phyloP scores from a whole-genome alignment of 805 yeast genomes.

The Metschnikowia noctiluminum region DNA sequence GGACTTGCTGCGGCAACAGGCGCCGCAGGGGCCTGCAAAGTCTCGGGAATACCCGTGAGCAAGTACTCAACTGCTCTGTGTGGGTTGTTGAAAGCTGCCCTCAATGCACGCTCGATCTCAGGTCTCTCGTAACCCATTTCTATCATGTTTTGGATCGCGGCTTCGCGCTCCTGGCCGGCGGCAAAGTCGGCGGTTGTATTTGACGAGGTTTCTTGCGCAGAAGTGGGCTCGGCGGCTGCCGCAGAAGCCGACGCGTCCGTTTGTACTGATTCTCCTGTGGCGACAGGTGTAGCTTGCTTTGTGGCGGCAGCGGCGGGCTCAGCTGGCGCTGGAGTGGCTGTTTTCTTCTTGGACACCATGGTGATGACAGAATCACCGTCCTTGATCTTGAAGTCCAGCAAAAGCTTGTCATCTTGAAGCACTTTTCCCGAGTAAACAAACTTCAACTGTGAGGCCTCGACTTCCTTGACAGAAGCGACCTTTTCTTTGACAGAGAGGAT shows the following conservation, averaged over 20 bases:
- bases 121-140: slow-evolving; percentile 94
- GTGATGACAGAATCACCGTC: slow-evolving; percentile 87
- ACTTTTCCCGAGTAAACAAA: slow-evolving; percentile 92
- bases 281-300: background rate
- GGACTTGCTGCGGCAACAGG: slow-evolving; percentile 6
- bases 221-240: slow-evolving; percentile 4
- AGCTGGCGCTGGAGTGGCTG: slow-evolving; percentile 22
- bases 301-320: slow-evolving; percentile 9
- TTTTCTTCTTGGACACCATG: slow-evolving; percentile 63
- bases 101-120: slow-evolving; percentile 84
- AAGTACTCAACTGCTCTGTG: slow-evolving; percentile 97
- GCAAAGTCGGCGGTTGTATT: slow-evolving; percentile 54
- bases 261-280: background rate
- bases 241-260: background rate
- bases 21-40: slow-evolving; percentile 26
- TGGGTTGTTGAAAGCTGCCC: slow-evolving; percentile 96
- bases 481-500: slow-evolving; percentile 66
- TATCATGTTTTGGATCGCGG: slow-evolving; percentile 76
- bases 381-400: slow-evolving; percentile 71
- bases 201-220: slow-evolving; percentile 21
- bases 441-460: slow-evolving; percentile 73
- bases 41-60: slow-evolving; percentile 83
- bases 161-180: slow-evolving; percentile 73
- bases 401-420: slow-evolving; percentile 74
- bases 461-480: slow-evolving; percentile 63